phyloP scores from a whole-genome alignment of 306 rosid species.

The Trifolium pratense region DNA sequence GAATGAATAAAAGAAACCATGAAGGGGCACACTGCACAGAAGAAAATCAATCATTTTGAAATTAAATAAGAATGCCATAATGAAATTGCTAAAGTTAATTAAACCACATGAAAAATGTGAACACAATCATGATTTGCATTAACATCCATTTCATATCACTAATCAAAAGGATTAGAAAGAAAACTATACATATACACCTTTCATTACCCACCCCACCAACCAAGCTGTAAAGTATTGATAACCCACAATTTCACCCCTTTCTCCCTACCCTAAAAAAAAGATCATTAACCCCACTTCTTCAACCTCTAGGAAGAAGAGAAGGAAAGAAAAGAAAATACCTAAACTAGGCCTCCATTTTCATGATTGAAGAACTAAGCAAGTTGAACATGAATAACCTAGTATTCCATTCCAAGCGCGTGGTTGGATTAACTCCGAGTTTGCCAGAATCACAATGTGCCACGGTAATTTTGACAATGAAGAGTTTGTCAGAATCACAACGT shows the following conservation, averaged over 20 bases:
- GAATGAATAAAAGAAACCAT: conserved; percentile 18
- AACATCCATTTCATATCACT: conserved; percentile 66
- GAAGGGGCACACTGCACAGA: conserved; percentile 38
- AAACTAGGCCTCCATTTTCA: conserved; percentile 56
- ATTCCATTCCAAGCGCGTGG: conserved; percentile 39
- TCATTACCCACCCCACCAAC: conserved; percentile 64
- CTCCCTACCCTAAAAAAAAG: conserved; percentile 47
- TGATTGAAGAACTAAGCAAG: conserved; percentile 51
- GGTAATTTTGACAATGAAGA: neutral
- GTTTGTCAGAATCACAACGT: neutral
- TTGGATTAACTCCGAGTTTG: neutral
- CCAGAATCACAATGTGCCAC: neutral
- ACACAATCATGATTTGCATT: conserved; percentile 73
- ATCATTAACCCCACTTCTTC: conserved; percentile 54
- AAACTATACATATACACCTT: conserved; percentile 84
- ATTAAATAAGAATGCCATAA: conserved; percentile 38
- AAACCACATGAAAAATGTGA: conserved; percentile 49
- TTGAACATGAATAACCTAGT: conserved; percentile 44
- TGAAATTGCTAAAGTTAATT: conserved; percentile 39
- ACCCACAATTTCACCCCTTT: conserved; percentile 53
- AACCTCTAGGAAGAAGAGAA: conserved; percentile 41
- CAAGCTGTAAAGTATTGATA: conserved; percentile 66
- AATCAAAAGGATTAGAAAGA: conserved; percentile 56
- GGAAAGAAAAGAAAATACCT: conserved; percentile 22
- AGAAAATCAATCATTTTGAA: conserved; percentile 16